These are phyloP conservation scores for Claviceps africana DNA, from an alignment of 2,329 filamentous ascomycete genomes.

Conservation along the genomic window DNA sequence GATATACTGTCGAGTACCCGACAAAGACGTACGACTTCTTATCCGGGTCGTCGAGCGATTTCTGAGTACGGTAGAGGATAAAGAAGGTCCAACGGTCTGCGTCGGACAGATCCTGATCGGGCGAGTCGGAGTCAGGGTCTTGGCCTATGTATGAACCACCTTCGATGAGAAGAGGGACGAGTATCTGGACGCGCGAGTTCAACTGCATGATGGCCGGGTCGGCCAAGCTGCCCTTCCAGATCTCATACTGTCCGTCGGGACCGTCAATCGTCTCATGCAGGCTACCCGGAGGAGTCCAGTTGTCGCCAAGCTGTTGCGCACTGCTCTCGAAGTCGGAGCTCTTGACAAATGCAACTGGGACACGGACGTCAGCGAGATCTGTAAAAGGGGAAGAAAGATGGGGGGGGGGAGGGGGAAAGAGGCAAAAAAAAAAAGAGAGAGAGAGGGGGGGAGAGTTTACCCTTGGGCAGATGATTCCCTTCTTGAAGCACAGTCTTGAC, in stretches of 20 bases:
- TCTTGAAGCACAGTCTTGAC: slow-evolving; percentile 48
- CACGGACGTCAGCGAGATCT: not conserved
- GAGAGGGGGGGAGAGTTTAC: slow-evolving; percentile 22
- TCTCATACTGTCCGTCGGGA: slow-evolving; percentile 56
- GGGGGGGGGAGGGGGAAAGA: no score
- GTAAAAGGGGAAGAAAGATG: not conserved
- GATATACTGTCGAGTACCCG: slow-evolving; percentile 83
- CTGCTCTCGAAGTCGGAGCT: slow-evolving; percentile 46
- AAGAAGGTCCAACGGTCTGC: slow-evolving; percentile 85
- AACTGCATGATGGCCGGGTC: slow-evolving; percentile 57
- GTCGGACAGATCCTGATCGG: slow-evolving; percentile 54
- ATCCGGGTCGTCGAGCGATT: slow-evolving; percentile 22
- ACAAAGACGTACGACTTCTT: slow-evolving; percentile 62
- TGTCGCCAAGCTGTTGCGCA: slow-evolving; percentile 29
- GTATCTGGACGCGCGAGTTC: slow-evolving; percentile 67
- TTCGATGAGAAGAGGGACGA: slow-evolving; percentile 81
- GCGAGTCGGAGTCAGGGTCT: slow-evolving; percentile 34
- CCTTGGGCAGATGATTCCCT: slow-evolving; percentile 53
- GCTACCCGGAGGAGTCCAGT: slow-evolving; percentile 61
- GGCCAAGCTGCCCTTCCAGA: slow-evolving; percentile 67
- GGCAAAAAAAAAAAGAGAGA: not conserved
- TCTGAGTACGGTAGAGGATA: slow-evolving; percentile 60
- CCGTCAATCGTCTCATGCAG: slow-evolving; percentile 50
- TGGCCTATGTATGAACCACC: slow-evolving; percentile 63
- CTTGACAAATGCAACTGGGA: slow-evolving; percentile 51